Evolutionary conservation across 306 rosid species (phyloP).

Genomic region (Luffa acutangula): DNA sequence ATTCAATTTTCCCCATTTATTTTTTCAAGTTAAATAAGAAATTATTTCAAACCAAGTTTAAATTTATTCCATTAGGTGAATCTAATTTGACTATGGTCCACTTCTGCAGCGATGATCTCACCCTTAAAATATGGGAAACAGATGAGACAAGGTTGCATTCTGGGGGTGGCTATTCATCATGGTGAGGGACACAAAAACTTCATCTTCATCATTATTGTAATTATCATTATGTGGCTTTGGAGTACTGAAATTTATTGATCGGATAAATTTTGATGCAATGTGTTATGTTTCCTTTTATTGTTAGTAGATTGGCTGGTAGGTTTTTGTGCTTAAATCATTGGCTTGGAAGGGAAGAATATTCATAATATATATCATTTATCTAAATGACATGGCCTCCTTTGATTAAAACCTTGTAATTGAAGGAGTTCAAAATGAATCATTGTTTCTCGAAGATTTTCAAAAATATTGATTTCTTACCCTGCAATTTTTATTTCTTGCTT

Average conservation of each 20-base stretch:
- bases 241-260: background rate
- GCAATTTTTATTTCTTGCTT: background rate
- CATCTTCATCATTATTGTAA: background rate
- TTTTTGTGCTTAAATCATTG: background rate
- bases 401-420: background rate
- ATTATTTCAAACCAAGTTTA: background rate
- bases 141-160: slow-evolving; percentile 42
- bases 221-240: background rate
- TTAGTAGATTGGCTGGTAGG: background rate
- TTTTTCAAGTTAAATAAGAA: background rate
- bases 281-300: background rate
- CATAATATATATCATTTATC: background rate
- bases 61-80: background rate
- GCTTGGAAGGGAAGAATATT: background rate
- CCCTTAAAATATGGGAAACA: slow-evolving; percentile 79
- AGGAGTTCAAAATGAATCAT: background rate
- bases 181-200: slow-evolving; percentile 41
- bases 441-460: background rate
- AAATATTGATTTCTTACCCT: background rate
- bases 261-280: background rate
- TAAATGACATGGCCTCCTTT: background rate
- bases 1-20: slow-evolving; percentile 3
- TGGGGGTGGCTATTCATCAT: slow-evolving; percentile 47
- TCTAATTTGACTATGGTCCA: background rate
- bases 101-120: slow-evolving; percentile 77